Evolutionary conservation across 139 green algal genomes (phyloP).

Genomic region (Klebsormidium nitens): DNA sequence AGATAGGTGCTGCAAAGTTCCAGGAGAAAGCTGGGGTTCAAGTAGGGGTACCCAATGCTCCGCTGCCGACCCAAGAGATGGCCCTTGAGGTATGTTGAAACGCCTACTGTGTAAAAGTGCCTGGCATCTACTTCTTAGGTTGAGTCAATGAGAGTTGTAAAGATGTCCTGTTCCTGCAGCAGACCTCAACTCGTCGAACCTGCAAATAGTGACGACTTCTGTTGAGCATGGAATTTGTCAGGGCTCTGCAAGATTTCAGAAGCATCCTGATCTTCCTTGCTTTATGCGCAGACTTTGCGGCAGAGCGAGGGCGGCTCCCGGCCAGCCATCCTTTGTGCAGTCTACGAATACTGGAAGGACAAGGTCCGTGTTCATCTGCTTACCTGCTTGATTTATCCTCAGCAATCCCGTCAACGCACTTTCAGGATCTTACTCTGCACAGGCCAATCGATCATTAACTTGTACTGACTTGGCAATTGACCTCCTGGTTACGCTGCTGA

Average conservation of each 20-base stretch:
- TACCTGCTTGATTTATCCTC: not conserved
- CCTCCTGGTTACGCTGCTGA: not conserved
- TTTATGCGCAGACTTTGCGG: not conserved
- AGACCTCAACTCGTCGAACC: too few species aligned
- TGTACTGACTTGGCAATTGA: conserved; percentile 6
- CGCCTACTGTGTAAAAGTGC: not conserved
- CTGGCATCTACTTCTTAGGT: too few species aligned
- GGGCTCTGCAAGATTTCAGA: not conserved
- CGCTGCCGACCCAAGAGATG: conserved; percentile 15
- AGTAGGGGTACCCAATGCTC: conserved; percentile 27
- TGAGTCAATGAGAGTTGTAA: too few species aligned
- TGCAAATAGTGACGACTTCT: not conserved
- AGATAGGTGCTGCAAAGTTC: conserved; percentile 66
- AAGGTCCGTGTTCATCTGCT: conserved; percentile 46
- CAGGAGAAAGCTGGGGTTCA: conserved; percentile 45
- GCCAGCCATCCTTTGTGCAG: conserved; percentile 37
- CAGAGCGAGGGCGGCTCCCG: not conserved
- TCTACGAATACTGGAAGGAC: conserved; percentile 87
- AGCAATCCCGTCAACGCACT: not conserved
- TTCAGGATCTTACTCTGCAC: not conserved
- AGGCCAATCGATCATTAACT: not conserved
- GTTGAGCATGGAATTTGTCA: not conserved
- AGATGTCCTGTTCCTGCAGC: too few species aligned
- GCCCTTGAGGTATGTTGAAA: conserved; percentile 21
- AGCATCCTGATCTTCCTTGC: conserved; percentile 2